Evolutionary conservation across 768 basidiomycete genomes (phyloP).

Genomic region (Termitomyces sp.): DNA sequence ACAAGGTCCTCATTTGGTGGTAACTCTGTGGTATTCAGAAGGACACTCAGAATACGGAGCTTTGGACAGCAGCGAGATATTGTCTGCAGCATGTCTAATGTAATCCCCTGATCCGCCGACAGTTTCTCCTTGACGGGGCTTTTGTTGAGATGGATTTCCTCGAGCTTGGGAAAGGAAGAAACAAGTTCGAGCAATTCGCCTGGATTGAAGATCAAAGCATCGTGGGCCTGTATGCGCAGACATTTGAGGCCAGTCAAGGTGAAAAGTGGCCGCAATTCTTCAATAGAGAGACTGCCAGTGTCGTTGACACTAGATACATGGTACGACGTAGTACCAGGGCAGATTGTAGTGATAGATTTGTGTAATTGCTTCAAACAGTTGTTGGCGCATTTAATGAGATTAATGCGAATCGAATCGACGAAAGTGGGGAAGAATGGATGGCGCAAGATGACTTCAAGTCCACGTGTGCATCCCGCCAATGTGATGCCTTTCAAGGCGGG

Average conservation of each 20-base stretch:
- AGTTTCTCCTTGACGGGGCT: too few relatives aligned
- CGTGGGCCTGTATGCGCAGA: not conserved
- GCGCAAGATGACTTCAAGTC: not conserved
- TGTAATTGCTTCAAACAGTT: not conserved
- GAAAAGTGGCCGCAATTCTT: not conserved
- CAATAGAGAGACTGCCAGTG: not conserved
- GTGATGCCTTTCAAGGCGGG: not conserved
- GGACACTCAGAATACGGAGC: not conserved
- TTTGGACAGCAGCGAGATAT: not conserved
- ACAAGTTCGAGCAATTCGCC: not conserved
- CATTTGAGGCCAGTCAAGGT: not conserved
- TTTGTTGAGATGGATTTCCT: not conserved
- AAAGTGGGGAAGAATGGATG: not conserved
- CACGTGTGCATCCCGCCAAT: not conserved
- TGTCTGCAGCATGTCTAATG: not conserved
- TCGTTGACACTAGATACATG: not conserved
- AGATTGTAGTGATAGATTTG: not conserved
- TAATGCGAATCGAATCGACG: not conserved
- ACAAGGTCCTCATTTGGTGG: not conserved
- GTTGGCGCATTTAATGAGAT: not conserved
- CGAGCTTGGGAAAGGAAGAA: not conserved
- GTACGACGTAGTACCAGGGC: not conserved
- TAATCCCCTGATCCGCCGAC: too few relatives aligned
- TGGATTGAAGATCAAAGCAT: not conserved
- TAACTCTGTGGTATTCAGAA: not conserved